Conservation (phyloP, 1,139 yeast species). For the Geotrichum reessii region DNA sequence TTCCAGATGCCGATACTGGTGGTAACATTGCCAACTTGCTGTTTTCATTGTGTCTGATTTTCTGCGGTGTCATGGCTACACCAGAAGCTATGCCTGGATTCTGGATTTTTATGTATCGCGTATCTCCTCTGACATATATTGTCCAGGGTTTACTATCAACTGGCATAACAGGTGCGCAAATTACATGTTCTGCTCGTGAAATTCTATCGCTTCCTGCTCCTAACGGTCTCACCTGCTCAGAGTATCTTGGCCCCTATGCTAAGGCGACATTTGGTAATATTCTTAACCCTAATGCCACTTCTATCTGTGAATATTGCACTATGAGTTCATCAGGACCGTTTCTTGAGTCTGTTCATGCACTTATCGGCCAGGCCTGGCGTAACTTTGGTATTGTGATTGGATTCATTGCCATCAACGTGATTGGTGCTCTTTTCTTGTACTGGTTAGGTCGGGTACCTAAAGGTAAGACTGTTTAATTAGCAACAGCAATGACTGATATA, state of each 20-base stretch:
- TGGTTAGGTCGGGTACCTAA: slow-evolving; percentile 77
- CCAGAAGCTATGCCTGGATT: slow-evolving; percentile 55
- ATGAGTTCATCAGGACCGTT: slow-evolving; percentile 51
- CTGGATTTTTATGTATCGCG: slow-evolving; percentile 64
- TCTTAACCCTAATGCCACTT: slow-evolving; percentile 47
- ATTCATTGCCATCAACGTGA: slow-evolving; percentile 48
- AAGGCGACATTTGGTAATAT: slow-evolving; percentile 48
- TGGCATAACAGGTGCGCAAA: slow-evolving; percentile 52
- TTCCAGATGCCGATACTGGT: slow-evolving; percentile 64
- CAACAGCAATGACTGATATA: too few species aligned
- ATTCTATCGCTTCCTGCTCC: slow-evolving; percentile 52
- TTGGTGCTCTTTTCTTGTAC: slow-evolving; percentile 51
- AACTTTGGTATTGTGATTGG: slow-evolving; percentile 53
- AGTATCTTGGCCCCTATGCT: slow-evolving; percentile 43
- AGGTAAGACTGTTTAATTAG: slow-evolving; percentile 23
- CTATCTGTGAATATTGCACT: slow-evolving; percentile 55
- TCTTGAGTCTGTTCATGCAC: slow-evolving; percentile 42
- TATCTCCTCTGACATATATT: slow-evolving; percentile 64
- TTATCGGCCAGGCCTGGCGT: slow-evolving; percentile 50
- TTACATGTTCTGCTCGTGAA: slow-evolving; percentile 50
- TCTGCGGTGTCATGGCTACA: slow-evolving; percentile 77
- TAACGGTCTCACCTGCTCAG: slow-evolving; percentile 52
- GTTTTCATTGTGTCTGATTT: slow-evolving; percentile 62
- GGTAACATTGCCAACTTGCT: slow-evolving; percentile 59
- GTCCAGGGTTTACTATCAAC: slow-evolving; percentile 52